phyloP scores from a whole-genome alignment of 306 rosid genomes.

The Mimosa pudica region DNA sequence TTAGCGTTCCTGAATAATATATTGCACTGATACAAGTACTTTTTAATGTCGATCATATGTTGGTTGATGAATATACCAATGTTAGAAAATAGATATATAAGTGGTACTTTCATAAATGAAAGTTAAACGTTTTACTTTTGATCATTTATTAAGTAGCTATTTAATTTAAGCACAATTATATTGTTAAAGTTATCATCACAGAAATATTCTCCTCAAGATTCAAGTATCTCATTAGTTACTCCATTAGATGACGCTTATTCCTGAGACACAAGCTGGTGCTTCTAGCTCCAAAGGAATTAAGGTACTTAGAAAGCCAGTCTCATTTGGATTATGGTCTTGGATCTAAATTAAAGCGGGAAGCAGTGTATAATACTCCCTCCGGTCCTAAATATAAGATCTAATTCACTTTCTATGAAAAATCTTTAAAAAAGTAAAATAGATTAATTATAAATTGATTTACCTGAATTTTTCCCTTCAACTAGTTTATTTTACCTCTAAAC shows the following conservation, averaged over 20 bases:
- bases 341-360: conserved; percentile 52
- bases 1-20: neutral
- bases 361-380: conserved; percentile 29
- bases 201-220: conserved; percentile 32
- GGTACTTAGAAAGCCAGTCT: conserved; percentile 45
- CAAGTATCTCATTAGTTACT: conserved; percentile 37
- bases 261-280: conserved; percentile 40
- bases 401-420: too few relatives aligned
- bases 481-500: too few relatives aligned
- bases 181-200: conserved; percentile 27
- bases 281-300: conserved; percentile 37
- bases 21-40: neutral
- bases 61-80: neutral
- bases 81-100: too few relatives aligned
- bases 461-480: too few relatives aligned
- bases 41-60: neutral
- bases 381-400: too few relatives aligned
- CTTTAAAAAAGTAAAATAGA: too few relatives aligned
- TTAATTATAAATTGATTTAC: too few relatives aligned
- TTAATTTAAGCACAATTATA: neutral
- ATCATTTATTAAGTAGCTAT: neutral
- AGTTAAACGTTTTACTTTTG: too few relatives aligned
- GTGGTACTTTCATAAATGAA: too few relatives aligned
- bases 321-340: conserved; percentile 59
- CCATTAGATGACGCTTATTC: conserved; percentile 24